Evolutionary conservation across 1,284 basidiomycete genomes (phyloP).

Genomic region (Naganishia cerealis): DNA sequence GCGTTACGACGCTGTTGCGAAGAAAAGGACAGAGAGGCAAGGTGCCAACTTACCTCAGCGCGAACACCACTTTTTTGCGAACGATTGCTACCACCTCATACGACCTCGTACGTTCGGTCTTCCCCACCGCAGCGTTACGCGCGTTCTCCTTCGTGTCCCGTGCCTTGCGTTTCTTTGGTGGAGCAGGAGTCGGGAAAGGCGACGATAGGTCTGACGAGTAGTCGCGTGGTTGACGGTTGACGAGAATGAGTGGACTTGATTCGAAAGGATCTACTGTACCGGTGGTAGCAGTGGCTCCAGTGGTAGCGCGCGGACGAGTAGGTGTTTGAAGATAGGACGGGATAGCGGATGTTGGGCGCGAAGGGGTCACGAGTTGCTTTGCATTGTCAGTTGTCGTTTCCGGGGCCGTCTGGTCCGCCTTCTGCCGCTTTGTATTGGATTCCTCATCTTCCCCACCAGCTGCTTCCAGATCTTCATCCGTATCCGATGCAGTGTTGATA

Average conservation of each 20-base stretch:
- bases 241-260: constrained; percentile 13
- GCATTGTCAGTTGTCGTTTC: constrained; percentile 30
- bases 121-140: constrained; percentile 28
- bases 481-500: constrained; percentile 35
- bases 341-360: constrained; percentile 34
- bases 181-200: constrained; percentile 34
- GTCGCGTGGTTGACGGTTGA: constrained; percentile 39
- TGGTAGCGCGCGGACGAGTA: background rate
- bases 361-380: constrained; percentile 22
- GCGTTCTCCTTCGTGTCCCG: constrained; percentile 27
- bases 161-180: constrained; percentile 18
- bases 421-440: background rate
- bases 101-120: constrained; percentile 40
- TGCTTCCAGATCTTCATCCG: constrained; percentile 35
- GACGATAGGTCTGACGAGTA: constrained; percentile 50
- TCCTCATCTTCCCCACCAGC: background rate
- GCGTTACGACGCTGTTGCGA: background rate
- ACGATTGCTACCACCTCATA: constrained; percentile 53
- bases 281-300: constrained; percentile 27
- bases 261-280: background rate
- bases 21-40: background rate
- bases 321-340: constrained; percentile 14
- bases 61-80: constrained; percentile 52
- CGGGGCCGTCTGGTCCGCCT: background rate
- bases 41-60: constrained; percentile 45